Base-by-base conservation (phyloP, 257 asterid genomes). In the Linderniella brevidens region DNA sequence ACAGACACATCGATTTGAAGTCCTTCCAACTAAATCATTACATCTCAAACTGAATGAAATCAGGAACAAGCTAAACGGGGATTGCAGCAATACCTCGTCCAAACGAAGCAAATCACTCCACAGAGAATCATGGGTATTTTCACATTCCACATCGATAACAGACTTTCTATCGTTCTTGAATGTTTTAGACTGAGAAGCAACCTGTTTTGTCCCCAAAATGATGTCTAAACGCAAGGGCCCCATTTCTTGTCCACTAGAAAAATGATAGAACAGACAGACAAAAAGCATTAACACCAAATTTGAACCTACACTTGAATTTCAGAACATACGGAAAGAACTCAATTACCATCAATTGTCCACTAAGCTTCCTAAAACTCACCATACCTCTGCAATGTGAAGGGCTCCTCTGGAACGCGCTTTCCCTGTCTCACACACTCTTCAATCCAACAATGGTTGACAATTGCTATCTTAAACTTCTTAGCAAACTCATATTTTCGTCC, bases 391-490 rank as follows among this genome's bases (percentile, higher is more conserved):
- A 50, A 63, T 41, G 67, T 66, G 64, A 72, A 85, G 0, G 82
- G 82, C 19, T 52, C 58, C 74, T 71, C 99, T 0, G 75, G 56
- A 59, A 85, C 74, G 37, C 79, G 77, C 51, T 58, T 70, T 36
- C 92, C 86, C 46, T 68, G 55, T 68, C 58, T 77, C 19, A 71
- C 54, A 53, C 99, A 90, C 47, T 81, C 93, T 70, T 90, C 96
- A 50, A 90, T 40, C 99, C 99, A 90, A 49, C 78, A 63, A 58
- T 90, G 94, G 59, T 85, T 90, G 61, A 85, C 84, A 36, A 77
- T 58, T 14, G 35, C 41, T 4, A 61, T 73, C 37, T 66, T 67
- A 5, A 75, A 58, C 62, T 64, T 67, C 57, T 53, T 69, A 0
- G 88, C 86, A 18, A 71, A 49, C 54, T 73, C 75, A 35, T 72